These are phyloP conservation scores for Boletales sp. DNA, from an alignment of 768 basidiomycete species.

Conservation along the genomic window DNA sequence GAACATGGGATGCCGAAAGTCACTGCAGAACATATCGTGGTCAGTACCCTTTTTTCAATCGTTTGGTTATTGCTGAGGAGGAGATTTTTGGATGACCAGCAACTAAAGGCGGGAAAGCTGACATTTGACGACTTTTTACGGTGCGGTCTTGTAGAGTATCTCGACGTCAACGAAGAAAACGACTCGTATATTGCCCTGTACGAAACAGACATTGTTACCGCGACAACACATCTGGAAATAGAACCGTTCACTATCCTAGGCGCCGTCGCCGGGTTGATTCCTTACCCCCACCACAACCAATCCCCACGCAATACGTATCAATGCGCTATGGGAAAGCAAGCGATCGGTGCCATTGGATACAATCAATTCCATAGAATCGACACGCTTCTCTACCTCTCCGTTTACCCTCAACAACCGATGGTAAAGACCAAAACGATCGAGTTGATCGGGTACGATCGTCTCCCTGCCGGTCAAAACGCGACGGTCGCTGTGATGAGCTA, in stretches of 20 bases:
- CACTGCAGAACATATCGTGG: slow-evolving; percentile 72
- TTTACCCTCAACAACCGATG: slow-evolving; percentile 99
- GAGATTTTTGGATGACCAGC: slow-evolving; percentile 36
- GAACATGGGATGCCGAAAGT: slow-evolving; percentile 78
- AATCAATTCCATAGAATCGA: slow-evolving; percentile 98
- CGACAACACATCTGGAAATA: slow-evolving; percentile 95
- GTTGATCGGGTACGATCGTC: slow-evolving; percentile 90
- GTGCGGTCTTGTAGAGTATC: slow-evolving; percentile 92
- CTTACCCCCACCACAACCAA: slow-evolving; percentile 99
- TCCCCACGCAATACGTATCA: slow-evolving; percentile 99
- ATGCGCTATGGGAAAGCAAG: slow-evolving; percentile 99
- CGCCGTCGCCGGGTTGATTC: slow-evolving; percentile 96
- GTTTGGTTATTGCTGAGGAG: slow-evolving; percentile 4
- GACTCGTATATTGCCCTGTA: slow-evolving; percentile 95
- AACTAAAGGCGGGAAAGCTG: slow-evolving; percentile 72
- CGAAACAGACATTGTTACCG: slow-evolving; percentile 76
- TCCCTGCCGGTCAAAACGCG: slow-evolving; percentile 98
- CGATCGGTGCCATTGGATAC: slow-evolving; percentile 97
- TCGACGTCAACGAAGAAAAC: slow-evolving; percentile 99
- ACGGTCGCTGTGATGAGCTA: slow-evolving; percentile 99
- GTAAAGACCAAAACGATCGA: slow-evolving; percentile 99
- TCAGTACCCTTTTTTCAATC: slow-evolving; percentile 28
- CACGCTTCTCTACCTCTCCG: slow-evolving; percentile 94
- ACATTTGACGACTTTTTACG: slow-evolving; percentile 93
- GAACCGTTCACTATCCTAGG: slow-evolving; percentile 98